Conservation (phyloP, 306 rosid genomes). For the Myrica gale region DNA sequence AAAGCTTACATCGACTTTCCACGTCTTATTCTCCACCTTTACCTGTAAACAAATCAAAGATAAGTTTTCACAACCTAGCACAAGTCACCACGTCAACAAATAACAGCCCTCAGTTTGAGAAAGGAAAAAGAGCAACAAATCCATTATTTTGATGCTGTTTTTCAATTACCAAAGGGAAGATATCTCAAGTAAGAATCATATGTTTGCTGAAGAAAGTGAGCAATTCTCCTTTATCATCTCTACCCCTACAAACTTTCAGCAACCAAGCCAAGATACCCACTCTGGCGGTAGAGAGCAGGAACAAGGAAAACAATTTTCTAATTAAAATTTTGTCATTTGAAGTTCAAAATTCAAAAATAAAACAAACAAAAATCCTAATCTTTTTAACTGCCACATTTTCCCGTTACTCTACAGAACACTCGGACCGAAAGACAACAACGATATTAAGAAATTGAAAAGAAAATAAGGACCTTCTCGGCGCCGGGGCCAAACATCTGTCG, state of each 20-base stretch:
- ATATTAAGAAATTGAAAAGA: neutral
- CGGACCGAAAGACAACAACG: neutral
- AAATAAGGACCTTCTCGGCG: conserved; percentile 68
- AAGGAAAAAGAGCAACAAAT: too few species aligned
- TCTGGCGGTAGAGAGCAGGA: too few species aligned
- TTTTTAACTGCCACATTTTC: too few species aligned
- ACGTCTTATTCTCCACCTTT: conserved; percentile 79
- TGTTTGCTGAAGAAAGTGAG: neutral
- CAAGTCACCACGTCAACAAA: conserved; percentile 6
- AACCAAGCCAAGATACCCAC: neutral
- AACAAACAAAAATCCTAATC: too few species aligned
- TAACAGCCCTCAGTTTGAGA: neutral
- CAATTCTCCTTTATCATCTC: neutral
- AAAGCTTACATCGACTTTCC: conserved; percentile 94
- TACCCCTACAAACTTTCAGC: neutral
- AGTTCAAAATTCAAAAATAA: too few species aligned
- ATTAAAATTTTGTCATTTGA: too few species aligned
- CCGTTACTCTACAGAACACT: too few species aligned
- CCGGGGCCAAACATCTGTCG: conserved; percentile 88
- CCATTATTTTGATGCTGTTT: neutral
- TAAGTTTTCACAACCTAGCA: neutral
- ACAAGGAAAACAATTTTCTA: too few species aligned
- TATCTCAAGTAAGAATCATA: neutral
- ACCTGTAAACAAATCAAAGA: conserved; percentile 54
- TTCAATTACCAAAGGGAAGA: neutral